phyloP scores from a whole-genome alignment of 208 protist species.

The Acanthamoeba healyi region DNA sequence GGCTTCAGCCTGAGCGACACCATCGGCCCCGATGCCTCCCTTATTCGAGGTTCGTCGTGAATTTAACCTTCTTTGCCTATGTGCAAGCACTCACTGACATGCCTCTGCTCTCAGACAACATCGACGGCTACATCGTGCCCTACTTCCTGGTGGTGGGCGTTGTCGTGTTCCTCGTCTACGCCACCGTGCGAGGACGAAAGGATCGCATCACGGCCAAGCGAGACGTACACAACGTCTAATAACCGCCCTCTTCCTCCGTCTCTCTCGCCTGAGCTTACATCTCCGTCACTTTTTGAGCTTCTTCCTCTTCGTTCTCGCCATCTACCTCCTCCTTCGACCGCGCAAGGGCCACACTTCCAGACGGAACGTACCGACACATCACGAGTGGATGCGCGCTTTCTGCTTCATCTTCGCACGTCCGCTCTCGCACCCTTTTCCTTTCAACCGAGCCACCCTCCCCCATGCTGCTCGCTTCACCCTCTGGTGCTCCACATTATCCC shows the following conservation, averaged over 20 bases:
- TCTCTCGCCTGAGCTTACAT: too few relatives aligned
- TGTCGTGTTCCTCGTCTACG: conserved; percentile 45
- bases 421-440: too few relatives aligned
- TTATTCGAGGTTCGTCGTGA: conserved; percentile 28
- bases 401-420: neutral
- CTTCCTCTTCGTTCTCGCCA: neutral
- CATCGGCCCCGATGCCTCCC: conserved; percentile 34
- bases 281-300: too few relatives aligned
- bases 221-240: conserved; percentile 36
- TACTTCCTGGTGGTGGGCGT: conserved; percentile 65
- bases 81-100: neutral
- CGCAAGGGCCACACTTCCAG: neutral
- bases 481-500: too few relatives aligned
- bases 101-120: neutral
- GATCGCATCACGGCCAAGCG: conserved; percentile 37
- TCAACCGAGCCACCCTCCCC: too few relatives aligned
- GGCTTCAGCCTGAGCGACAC: conserved; percentile 53
- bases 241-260: neutral
- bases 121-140: conserved; percentile 47
- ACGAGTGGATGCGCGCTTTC: too few relatives aligned
- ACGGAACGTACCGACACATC: neutral
- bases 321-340: neutral
- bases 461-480: too few relatives aligned
- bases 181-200: conserved; percentile 39
- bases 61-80: too few relatives aligned